These are phyloP conservation scores for Termitomyces sp. DNA, from an alignment of 768 basidiomycete genomes.

Conservation along the genomic window DNA sequence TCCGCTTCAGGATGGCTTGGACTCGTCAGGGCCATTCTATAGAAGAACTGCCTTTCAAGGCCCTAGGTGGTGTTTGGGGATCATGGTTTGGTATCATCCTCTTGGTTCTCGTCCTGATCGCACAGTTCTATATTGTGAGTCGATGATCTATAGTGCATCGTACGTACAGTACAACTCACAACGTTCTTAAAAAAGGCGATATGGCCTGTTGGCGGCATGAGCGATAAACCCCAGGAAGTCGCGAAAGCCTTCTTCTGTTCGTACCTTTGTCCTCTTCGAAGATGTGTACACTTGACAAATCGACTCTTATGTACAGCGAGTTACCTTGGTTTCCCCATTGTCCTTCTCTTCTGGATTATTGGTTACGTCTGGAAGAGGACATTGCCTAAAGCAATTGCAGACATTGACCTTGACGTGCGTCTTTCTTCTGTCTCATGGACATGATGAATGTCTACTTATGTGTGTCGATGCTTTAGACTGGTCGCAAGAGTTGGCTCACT, in stretches of 20 bases:
- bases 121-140: constrained; percentile 39
- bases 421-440: neutral
- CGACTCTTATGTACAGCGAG: constrained; percentile 15
- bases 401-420: constrained; percentile 37
- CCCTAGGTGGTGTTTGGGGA: constrained; percentile 37
- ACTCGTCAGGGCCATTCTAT: constrained; percentile 35
- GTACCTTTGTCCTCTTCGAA: constrained; percentile 6
- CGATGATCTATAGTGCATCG: neutral
- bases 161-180: neutral
- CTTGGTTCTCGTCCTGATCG: constrained; percentile 33
- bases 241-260: constrained; percentile 33
- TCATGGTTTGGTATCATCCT: constrained; percentile 41
- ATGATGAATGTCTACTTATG: neutral
- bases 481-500: constrained; percentile 41
- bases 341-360: constrained; percentile 31
- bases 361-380: constrained; percentile 37
- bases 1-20: constrained; percentile 42
- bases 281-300: neutral
- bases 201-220: constrained; percentile 34
- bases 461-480: constrained; percentile 20
- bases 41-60: constrained; percentile 39
- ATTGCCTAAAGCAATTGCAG: constrained; percentile 26
- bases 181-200: constrained; percentile 24
- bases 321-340: constrained; percentile 36
- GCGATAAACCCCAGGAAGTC: constrained; percentile 18